Evolutionary conservation across 441 rosid genomes (phyloP).

Genomic region (Bruguiera hainesii): DNA sequence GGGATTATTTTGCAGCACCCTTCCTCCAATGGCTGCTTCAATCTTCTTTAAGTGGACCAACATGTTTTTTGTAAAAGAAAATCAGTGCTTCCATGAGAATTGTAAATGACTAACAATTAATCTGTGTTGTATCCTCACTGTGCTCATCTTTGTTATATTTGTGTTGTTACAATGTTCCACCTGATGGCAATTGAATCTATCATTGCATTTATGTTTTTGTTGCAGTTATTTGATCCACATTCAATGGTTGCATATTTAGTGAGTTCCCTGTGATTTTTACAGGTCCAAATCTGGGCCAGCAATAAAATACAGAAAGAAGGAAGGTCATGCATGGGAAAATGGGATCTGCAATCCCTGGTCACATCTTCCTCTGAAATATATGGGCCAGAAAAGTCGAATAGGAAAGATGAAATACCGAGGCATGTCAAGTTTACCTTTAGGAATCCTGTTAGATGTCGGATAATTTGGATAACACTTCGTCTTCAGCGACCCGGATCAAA

Average conservation of each 20-base stretch:
- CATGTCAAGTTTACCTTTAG: constrained; percentile 76
- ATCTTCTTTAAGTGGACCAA: no score
- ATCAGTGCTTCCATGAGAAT: no score
- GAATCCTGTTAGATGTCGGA: constrained; percentile 79
- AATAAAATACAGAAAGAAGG: constrained; percentile 78
- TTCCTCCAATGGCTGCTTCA: no score
- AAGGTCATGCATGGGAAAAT: constrained; percentile 82
- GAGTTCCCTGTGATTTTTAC: constrained; percentile 21
- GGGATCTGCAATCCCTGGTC: constrained; percentile 79
- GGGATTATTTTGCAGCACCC: no score
- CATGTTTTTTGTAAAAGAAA: no score
- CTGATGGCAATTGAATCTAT: constrained; percentile 2
- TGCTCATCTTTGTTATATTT: not conserved
- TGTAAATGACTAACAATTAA: no score
- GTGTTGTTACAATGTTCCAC: not conserved
- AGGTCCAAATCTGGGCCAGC: constrained; percentile 99
- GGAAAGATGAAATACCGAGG: constrained; percentile 62
- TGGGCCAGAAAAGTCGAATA: constrained; percentile 63
- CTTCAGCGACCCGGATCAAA: constrained; percentile 82
- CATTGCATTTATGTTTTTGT: not conserved
- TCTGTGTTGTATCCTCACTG: no score
- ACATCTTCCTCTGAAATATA: constrained; percentile 63
- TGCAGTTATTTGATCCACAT: not conserved
- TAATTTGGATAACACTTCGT: constrained; percentile 76
- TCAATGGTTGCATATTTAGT: constrained; percentile 14